These are phyloP conservation scores for Hygrophorus pudorinus DNA, from an alignment of 768 basidiomycete genomes.

Conservation along the genomic window DNA sequence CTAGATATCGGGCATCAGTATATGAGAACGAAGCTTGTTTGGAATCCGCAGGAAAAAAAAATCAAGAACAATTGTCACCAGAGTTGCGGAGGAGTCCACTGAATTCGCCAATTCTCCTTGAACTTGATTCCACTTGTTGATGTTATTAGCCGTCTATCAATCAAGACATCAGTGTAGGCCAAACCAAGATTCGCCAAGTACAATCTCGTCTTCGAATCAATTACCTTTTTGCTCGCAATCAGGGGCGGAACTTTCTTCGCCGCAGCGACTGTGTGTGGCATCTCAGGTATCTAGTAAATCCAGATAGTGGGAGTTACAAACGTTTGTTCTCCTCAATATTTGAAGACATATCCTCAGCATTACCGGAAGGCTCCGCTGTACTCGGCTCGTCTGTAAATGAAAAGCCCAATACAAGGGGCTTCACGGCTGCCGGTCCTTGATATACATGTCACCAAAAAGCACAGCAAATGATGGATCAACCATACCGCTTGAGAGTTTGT, in stretches of 20 bases:
- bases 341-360: slow-evolving; percentile 17
- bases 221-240: slow-evolving; percentile 79
- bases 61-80: slow-evolving; percentile 25
- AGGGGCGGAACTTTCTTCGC: slow-evolving; percentile 73
- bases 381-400: slow-evolving; percentile 25
- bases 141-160: slow-evolving; percentile 73
- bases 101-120: slow-evolving; percentile 73
- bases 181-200: slow-evolving; percentile 5
- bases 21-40: slow-evolving; percentile 17
- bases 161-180: slow-evolving; percentile 6
- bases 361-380: background rate
- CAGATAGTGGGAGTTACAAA: slow-evolving; percentile 13
- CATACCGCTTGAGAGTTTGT: slow-evolving; percentile 20
- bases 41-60: slow-evolving; percentile 9
- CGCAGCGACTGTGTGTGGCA: slow-evolving; percentile 25
- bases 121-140: slow-evolving; percentile 95
- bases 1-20: slow-evolving; percentile 17
- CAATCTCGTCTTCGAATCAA: slow-evolving; percentile 8
- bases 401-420: background rate
- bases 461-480: slow-evolving; percentile 15
- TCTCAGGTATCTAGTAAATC: background rate
- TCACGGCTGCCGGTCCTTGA: background rate
- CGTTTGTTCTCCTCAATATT: slow-evolving; percentile 38
- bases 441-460: slow-evolving; percentile 8
- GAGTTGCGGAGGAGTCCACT: slow-evolving; percentile 18